Percentiles rank a stretch among this genome's conserved stretches.
Conservation (phyloP, 768 basidiomycete genomes). For the Pleurotus tuber-regium region DNA sequence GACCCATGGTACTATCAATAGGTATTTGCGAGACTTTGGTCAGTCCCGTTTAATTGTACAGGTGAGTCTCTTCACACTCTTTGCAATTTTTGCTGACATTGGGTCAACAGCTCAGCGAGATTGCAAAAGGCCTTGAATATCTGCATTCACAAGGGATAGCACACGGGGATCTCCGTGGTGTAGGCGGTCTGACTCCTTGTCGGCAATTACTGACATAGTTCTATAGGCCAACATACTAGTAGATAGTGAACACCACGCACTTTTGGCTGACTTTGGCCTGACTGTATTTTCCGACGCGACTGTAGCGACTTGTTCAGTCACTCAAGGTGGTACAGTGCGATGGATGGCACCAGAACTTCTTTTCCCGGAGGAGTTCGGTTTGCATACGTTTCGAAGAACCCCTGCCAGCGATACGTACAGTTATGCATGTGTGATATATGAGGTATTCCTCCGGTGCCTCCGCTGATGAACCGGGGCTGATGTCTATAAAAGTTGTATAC, state of each 20-base stretch:
- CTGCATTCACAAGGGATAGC: slow-evolving; percentile 19
- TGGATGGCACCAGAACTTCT: too few relatives aligned
- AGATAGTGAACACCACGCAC: slow-evolving; percentile 15
- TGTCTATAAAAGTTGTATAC: background rate
- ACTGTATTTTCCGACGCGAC: slow-evolving; percentile 21
- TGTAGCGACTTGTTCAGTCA: slow-evolving; percentile 11
- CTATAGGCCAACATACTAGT: slow-evolving; percentile 25
- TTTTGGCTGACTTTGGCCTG: slow-evolving; percentile 31
- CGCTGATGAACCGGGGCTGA: background rate
- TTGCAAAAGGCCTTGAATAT: slow-evolving; percentile 22
- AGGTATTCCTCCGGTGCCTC: background rate
- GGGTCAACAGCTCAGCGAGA: slow-evolving; percentile 15
- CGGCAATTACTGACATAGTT: too few relatives aligned
- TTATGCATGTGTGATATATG: too few relatives aligned
- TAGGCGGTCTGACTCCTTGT: slow-evolving; percentile 10
- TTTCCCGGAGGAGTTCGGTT: slow-evolving; percentile 17
- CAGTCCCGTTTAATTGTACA: slow-evolving; percentile 18
- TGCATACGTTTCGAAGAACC: slow-evolving; percentile 15
- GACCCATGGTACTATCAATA: slow-evolving; percentile 22
- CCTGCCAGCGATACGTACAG: slow-evolving; percentile 25
- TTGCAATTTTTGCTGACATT: too few relatives aligned
- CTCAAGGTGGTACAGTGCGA: slow-evolving; percentile 19
- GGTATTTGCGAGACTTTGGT: slow-evolving; percentile 18
- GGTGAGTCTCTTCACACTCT: too few relatives aligned
- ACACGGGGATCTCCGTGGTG: slow-evolving; percentile 21